phyloP scores from a whole-genome alignment of 345 rosid species.

The Populus ilicifolia region DNA sequence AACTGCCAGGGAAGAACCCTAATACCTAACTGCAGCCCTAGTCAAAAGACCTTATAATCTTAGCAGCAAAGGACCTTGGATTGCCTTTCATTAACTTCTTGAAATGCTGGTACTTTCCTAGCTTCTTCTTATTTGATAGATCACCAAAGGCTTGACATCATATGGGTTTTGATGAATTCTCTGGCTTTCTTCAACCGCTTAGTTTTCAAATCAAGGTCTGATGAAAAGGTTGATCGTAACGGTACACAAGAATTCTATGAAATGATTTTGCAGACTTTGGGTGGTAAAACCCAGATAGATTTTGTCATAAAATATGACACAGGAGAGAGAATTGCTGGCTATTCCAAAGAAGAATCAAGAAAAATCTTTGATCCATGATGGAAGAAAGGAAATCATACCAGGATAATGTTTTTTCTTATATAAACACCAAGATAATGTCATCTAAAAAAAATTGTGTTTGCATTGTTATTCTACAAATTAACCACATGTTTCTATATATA shows the following conservation, averaged over 20 bases:
- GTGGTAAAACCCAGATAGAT: conserved; percentile 12
- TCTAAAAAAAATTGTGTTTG: not conserved
- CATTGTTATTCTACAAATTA: not conserved
- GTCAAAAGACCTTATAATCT: not conserved
- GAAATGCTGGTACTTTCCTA: not conserved
- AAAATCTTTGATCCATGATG: conserved; percentile 7
- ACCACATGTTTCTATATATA: not conserved
- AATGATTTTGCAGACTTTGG: not conserved
- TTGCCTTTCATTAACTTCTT: not conserved
- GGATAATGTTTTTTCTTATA: not conserved
- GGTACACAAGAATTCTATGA: not conserved
- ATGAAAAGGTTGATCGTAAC: not conserved
- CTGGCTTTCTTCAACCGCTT: not conserved
- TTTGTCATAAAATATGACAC: conserved; percentile 28
- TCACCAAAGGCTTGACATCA: not conserved
- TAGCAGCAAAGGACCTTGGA: not conserved
- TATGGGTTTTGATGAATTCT: conserved; percentile 10
- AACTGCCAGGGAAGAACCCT: conserved; percentile 25
- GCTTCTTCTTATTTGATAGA: not conserved
- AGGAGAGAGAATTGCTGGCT: conserved; percentile 2
- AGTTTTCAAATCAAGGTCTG: not conserved
- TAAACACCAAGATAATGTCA: not conserved
- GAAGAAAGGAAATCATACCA: not conserved
- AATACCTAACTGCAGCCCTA: conserved; percentile 22
- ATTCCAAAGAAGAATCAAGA: conserved; percentile 18